Conservation (phyloP, 1,284 basidiomycete genomes). For the Cystobasidium sp. region DNA sequence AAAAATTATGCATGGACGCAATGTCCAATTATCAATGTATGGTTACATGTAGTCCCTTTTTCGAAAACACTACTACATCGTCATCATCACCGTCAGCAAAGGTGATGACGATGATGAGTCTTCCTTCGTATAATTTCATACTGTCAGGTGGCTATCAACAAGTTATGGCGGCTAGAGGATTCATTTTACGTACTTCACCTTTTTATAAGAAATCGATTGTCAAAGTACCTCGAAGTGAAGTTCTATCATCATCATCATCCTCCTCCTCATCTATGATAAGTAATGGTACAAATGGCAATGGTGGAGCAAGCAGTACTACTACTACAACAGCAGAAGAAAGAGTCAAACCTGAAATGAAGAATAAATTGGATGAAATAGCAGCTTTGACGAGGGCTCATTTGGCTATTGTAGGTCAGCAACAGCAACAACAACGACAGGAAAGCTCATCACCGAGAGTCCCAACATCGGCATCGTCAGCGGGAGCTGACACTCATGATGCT, state of each 20-base stretch:
- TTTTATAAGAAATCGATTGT: constrained; percentile 84
- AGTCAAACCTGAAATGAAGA: constrained; percentile 83
- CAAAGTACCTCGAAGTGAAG: constrained; percentile 87
- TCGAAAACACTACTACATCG: background rate
- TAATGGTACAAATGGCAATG: background rate
- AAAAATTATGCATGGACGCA: constrained; percentile 36
- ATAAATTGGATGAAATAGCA: constrained; percentile 88
- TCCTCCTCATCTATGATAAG: background rate
- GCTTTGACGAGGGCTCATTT: constrained; percentile 84
- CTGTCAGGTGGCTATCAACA: constrained; percentile 88
- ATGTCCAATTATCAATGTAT: constrained; percentile 36
- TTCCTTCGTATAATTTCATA: constrained; percentile 71
- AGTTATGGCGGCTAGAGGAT: constrained; percentile 86
- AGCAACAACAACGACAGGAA: background rate
- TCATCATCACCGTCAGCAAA: constrained; percentile 1
- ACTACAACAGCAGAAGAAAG: constrained; percentile 80
- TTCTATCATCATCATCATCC: constrained; percentile 62
- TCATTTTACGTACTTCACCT: constrained; percentile 86
- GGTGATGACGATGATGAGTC: background rate
- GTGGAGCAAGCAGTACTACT: constrained; percentile 53
- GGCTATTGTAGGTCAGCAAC: constrained; percentile 66
- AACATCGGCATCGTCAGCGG: too few relatives aligned
- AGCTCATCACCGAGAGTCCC: too few relatives aligned
- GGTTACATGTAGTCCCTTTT: constrained; percentile 30
- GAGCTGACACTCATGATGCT: too few relatives aligned